These are phyloP conservation scores for Nakazawaea sp. DNA, from an alignment of 805 yeast genomes.

Conservation along the genomic window DNA sequence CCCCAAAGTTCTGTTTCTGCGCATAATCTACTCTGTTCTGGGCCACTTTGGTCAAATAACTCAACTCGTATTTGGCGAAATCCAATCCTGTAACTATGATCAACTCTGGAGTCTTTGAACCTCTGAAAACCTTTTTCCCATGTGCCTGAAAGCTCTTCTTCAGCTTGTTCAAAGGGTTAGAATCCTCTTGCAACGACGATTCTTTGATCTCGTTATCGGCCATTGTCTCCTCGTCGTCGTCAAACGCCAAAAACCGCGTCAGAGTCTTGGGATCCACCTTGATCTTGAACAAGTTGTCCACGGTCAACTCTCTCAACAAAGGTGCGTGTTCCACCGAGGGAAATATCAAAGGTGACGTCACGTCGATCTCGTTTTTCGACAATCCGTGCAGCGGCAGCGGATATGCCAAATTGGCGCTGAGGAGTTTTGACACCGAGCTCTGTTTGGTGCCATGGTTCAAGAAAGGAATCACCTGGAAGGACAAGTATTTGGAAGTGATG, in stretches of 20 bases:
- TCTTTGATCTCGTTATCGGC: constrained; percentile 37
- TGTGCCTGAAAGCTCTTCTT: constrained; percentile 57
- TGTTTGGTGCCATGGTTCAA: constrained; percentile 3
- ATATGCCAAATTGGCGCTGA: constrained; percentile 1
- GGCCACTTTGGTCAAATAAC: constrained; percentile 59
- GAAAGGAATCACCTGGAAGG: constrained; percentile 10
- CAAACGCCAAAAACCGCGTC: constrained; percentile 30
- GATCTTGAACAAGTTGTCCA: constrained; percentile 42
- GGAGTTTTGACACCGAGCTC: constrained; percentile 8
- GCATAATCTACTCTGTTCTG: constrained; percentile 90
- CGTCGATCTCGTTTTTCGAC: constrained; percentile 36
- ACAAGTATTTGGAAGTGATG: constrained; percentile 8
- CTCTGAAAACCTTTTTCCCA: constrained; percentile 47
- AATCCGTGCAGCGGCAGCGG: constrained; percentile 30
- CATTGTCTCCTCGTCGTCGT: constrained; percentile 34
- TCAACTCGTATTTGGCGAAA: constrained; percentile 55
- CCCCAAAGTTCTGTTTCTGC: constrained; percentile 70
- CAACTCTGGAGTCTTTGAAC: constrained; percentile 47
- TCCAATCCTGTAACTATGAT: constrained; percentile 78
- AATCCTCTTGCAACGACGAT: constrained; percentile 32
- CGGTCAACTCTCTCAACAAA: constrained; percentile 47
- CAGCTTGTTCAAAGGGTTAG: constrained; percentile 38
- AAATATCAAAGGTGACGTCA: constrained; percentile 49
- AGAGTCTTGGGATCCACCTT: constrained; percentile 34
- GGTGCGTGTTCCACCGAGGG: constrained; percentile 76